These are phyloP conservation scores for Arabidopsis arenosa DNA, from an alignment of 345 rosid species.

Conservation along the genomic window DNA sequence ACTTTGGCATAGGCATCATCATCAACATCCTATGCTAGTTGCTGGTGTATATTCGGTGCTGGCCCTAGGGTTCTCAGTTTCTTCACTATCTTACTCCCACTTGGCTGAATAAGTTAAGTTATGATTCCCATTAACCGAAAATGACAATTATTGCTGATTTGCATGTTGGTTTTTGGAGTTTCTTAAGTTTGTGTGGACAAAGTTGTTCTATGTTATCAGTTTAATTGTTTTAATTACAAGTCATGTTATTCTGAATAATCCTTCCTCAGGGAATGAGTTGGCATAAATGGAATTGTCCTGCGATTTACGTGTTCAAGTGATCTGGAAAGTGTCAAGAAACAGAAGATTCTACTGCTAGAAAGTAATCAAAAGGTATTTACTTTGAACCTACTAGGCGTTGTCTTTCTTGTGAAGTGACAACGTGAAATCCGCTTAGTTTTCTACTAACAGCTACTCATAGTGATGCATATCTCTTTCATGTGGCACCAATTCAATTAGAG, in stretches of 20 bases:
- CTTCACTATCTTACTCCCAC: background rate
- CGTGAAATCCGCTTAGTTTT: constrained; percentile 14
- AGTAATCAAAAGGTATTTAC: background rate
- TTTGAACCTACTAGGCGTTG: constrained; percentile 1
- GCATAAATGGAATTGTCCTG: constrained; percentile 5
- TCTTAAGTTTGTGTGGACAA: background rate
- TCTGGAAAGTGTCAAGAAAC: constrained; percentile 18
- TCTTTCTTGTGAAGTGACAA: constrained; percentile 10
- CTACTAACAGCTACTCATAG: constrained; percentile 9
- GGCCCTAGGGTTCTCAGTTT: background rate
- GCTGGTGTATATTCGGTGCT: constrained; percentile 8
- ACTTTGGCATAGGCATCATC: constrained; percentile 25
- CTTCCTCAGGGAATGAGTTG: constrained; percentile 18
- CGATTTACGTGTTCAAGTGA: constrained; percentile 8
- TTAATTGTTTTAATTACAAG: background rate
- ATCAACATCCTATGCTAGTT: constrained; percentile 30
- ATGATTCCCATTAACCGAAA: background rate
- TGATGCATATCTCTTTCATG: constrained; percentile 16
- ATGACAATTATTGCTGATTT: background rate
- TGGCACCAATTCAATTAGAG: constrained; percentile 27
- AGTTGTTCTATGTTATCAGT: background rate
- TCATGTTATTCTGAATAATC: background rate
- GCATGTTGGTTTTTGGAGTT: background rate
- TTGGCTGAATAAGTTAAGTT: background rate
- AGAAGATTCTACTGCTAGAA: background rate